Evolutionary conservation across 345 rosid genomes (phyloP).

Genomic region (Sonneratia alba): DNA sequence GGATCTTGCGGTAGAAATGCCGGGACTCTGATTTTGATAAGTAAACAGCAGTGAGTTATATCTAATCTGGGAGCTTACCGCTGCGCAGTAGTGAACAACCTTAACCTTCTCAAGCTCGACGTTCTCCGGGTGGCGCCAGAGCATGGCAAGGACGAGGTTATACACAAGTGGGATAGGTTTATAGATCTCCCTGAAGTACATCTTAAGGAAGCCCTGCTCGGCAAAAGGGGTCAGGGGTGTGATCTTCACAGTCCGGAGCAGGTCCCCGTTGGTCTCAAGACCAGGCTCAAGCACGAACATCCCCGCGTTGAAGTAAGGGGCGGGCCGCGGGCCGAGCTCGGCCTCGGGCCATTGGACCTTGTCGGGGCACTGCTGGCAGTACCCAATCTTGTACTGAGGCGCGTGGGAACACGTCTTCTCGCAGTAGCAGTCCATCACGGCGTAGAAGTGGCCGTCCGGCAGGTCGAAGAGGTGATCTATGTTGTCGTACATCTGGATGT

Average conservation of each 20-base stretch:
- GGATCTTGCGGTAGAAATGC: too few relatives aligned
- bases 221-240: constrained; percentile 69
- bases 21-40: too few relatives aligned
- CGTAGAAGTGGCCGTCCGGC: constrained; percentile 52
- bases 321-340: constrained; percentile 47
- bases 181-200: constrained; percentile 60
- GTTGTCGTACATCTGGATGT: constrained; percentile 69
- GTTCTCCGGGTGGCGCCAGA: constrained; percentile 96
- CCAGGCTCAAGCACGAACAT: constrained; percentile 76
- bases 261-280: constrained; percentile 33
- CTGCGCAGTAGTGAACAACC: constrained; percentile 85
- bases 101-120: constrained; percentile 60
- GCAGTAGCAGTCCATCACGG: constrained; percentile 89
- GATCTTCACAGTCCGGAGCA: constrained; percentile 30
- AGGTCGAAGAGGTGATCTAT: constrained; percentile 76
- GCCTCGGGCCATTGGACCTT: constrained; percentile 53
- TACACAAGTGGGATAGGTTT: constrained; percentile 53
- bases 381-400: constrained; percentile 65
- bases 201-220: constrained; percentile 88
- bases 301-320: constrained; percentile 89
- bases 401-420: constrained; percentile 79
- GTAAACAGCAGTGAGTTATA: too few relatives aligned
- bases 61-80: constrained; percentile 25
- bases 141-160: constrained; percentile 76
- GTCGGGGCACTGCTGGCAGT: constrained; percentile 84